Conservation (phyloP, 768 basidiomycete species). For the Tephrocybe sp. region DNA sequence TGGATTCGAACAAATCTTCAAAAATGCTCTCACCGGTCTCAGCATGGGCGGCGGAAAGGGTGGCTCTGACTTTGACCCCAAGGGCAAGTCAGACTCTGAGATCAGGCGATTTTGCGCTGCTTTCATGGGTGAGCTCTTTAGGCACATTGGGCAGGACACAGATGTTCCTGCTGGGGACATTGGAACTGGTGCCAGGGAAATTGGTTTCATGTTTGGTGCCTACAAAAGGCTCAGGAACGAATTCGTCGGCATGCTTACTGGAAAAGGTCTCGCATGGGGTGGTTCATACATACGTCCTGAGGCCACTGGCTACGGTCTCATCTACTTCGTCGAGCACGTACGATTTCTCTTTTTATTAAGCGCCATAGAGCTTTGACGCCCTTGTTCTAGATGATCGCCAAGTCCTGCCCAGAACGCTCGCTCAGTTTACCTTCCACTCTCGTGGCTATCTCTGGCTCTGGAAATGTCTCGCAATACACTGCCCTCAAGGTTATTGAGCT, state of each 20-base stretch:
- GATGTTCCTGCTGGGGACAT: slow-evolving; percentile 79
- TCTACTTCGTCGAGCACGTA: slow-evolving; percentile 77
- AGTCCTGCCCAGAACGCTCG: slow-evolving; percentile 56
- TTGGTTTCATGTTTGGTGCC: slow-evolving; percentile 75
- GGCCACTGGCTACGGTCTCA: slow-evolving; percentile 71
- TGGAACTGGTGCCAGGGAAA: slow-evolving; percentile 74
- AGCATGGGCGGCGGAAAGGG: slow-evolving; percentile 82
- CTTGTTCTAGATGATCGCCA: slow-evolving; percentile 61
- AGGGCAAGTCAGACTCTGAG: slow-evolving; percentile 75
- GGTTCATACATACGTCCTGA: slow-evolving; percentile 75
- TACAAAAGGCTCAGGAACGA: slow-evolving; percentile 77
- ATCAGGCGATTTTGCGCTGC: slow-evolving; percentile 69
- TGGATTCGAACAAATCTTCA: slow-evolving; percentile 81
- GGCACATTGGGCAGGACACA: slow-evolving; percentile 72
- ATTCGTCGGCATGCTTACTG: slow-evolving; percentile 69
- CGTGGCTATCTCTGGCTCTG: slow-evolving; percentile 63
- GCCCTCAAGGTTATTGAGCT: slow-evolving; percentile 78
- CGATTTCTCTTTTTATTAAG: slow-evolving; percentile 16
- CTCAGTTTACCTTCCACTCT: slow-evolving; percentile 44
- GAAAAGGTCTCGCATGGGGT: slow-evolving; percentile 70
- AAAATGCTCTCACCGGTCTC: slow-evolving; percentile 76
- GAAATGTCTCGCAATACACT: slow-evolving; percentile 76
- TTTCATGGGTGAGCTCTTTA: slow-evolving; percentile 75
- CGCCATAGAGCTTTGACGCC: not conserved
- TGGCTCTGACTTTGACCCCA: slow-evolving; percentile 80